Evolutionary conservation across 1,284 basidiomycete genomes (phyloP).

Genomic region (Microbotryum scabiosae): DNA sequence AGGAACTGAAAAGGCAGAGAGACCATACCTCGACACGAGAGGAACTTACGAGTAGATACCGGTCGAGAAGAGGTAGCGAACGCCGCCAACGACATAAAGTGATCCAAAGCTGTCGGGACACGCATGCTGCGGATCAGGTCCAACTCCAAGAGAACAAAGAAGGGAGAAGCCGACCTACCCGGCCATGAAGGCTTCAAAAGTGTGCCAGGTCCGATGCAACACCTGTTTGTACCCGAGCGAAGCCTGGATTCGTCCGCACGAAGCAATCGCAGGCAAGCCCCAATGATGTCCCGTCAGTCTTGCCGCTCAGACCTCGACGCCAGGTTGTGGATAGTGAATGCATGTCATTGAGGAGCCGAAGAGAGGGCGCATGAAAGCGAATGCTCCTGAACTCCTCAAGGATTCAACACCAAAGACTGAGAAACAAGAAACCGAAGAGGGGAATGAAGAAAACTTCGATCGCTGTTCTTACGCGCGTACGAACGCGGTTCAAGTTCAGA

Average conservation of each 20-base stretch:
- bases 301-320: background rate
- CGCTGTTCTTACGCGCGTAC: conserved; percentile 90
- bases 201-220: conserved; percentile 69
- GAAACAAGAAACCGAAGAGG: conserved; percentile 38
- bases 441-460: conserved; percentile 51
- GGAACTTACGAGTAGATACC: conserved; percentile 53
- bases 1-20: no score
- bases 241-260: conserved; percentile 45
- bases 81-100: conserved; percentile 73
- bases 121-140: no score
- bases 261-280: background rate
- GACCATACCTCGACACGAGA: no score
- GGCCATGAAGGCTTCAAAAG: conserved; percentile 70
- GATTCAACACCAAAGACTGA: background rate
- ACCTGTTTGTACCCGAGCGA: conserved; percentile 73
- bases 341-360: background rate
- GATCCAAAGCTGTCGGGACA: conserved; percentile 51
- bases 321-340: background rate
- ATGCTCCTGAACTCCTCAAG: no score
- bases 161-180: conserved; percentile 39
- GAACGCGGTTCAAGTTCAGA: conserved; percentile 81
- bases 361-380: background rate
- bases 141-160: no score
- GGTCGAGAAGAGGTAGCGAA: conserved; percentile 61
- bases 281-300: background rate